These are phyloP conservation scores for Hydrangea macrophylla DNA, from an alignment of 148 eudicot species.

Conservation along the genomic window DNA sequence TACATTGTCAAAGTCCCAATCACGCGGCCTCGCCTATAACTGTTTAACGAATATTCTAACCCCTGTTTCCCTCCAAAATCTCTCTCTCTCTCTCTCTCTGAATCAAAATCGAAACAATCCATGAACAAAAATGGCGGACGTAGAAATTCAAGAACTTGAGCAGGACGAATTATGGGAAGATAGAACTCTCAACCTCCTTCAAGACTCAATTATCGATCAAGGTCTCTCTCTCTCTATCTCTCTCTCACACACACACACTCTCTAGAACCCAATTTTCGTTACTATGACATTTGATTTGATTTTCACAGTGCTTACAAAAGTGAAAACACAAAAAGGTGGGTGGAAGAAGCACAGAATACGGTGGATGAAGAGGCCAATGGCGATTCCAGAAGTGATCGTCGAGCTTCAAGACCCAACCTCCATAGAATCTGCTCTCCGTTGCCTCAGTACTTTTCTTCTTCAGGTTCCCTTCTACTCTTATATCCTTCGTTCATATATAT, in stretches of 20 bases:
- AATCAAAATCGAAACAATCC: background rate
- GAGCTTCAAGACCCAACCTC: conserved; percentile 8
- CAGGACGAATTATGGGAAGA: conserved; percentile 9
- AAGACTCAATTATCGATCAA: conserved; percentile 10
- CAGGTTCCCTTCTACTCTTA: background rate
- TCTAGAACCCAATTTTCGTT: background rate
- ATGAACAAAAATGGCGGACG: background rate
- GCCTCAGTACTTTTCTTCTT: conserved; percentile 9
- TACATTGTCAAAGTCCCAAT: too few relatives aligned
- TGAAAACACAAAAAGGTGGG: background rate
- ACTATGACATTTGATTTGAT: background rate
- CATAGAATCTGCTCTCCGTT: conserved; percentile 10
- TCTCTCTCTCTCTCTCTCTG: conserved; percentile 1
- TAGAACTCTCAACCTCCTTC: conserved; percentile 10
- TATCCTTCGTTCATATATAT: background rate
- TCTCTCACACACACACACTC: too few relatives aligned
- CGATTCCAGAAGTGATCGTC: conserved; percentile 10
- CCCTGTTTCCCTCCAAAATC: background rate
- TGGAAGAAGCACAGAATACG: conserved; percentile 10
- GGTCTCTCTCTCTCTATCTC: conserved; percentile 13
- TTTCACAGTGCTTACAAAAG: background rate
- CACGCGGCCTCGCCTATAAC: too few relatives aligned
- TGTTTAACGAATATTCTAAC: too few relatives aligned
- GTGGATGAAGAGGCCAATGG: conserved; percentile 13
- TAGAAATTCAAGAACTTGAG: conserved; percentile 1